Percentiles rank a stretch among this genome's conserved stretches.
These are phyloP conservation scores for Eucalyptus brandiana DNA, from an alignment of 345 rosid genomes.

Conservation along the genomic window DNA sequence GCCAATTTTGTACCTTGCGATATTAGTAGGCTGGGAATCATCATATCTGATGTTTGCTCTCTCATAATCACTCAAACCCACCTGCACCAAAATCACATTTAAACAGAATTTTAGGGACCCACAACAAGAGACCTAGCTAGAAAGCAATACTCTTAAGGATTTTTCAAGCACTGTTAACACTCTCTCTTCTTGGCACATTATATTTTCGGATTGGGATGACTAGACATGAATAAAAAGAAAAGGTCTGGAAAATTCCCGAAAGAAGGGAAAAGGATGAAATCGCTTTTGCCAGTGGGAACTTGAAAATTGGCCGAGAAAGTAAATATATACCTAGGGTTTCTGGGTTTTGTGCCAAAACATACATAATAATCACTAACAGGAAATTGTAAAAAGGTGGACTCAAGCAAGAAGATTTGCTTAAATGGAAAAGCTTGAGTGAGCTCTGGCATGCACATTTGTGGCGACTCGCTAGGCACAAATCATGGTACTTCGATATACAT, in stretches of 20 bases:
- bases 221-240: not conserved
- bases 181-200: not conserved
- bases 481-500: not conserved
- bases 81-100: conserved; percentile 25
- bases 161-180: not conserved
- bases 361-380: not conserved
- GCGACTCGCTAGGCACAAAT: not conserved
- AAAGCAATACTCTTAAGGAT: not conserved
- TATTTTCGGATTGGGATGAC: not conserved
- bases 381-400: not conserved
- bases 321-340: not conserved
- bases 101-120: not conserved
- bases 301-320: not conserved
- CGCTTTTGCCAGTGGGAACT: not conserved
- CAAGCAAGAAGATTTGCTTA: not conserved
- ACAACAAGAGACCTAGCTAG: not conserved
- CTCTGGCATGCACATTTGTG: not conserved
- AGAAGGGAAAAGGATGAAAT: not conserved
- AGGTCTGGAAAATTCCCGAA: not conserved
- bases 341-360: not conserved
- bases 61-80: conserved; percentile 55
- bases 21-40: conserved; percentile 35
- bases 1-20: conserved; percentile 30
- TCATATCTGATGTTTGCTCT: conserved; percentile 47
- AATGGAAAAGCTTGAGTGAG: not conserved